Evolutionary conservation across 805 yeast genomes (phyloP).

Genomic region (Monosporozyma solicola): DNA sequence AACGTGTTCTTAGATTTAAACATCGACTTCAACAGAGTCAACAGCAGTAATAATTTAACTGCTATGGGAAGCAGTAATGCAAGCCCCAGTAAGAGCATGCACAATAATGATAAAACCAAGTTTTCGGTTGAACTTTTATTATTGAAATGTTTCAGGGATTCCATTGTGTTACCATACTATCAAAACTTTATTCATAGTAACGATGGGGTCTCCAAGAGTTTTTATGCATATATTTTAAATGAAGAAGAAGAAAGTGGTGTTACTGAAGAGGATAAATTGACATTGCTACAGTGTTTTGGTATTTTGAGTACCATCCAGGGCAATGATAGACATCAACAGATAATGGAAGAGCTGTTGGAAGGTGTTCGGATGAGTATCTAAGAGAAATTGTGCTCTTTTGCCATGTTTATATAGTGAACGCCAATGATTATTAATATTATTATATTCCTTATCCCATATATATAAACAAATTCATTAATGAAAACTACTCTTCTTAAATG

Average conservation of each 20-base stretch:
- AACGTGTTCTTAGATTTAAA: neutral
- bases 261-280: constrained; percentile 34
- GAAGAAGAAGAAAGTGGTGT: constrained; percentile 34
- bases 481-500: neutral
- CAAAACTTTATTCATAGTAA: constrained; percentile 33
- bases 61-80: neutral
- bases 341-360: constrained; percentile 45
- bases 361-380: constrained; percentile 31
- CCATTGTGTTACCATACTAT: constrained; percentile 44
- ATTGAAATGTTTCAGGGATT: constrained; percentile 42
- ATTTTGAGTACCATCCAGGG: constrained; percentile 45
- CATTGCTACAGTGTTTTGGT: constrained; percentile 55
- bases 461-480: neutral
- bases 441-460: neutral
- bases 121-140: constrained; percentile 34
- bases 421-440: neutral
- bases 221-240: constrained; percentile 26
- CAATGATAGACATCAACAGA: constrained; percentile 45
- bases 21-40: neutral
- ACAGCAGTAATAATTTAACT: neutral
- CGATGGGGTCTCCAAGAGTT: constrained; percentile 27
- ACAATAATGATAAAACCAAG: neutral
- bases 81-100: neutral
- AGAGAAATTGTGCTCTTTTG: neutral
- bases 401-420: neutral